Evolutionary conservation across 495 filamentous ascomycete genomes (phyloP).

Genomic region (Talaromyces wortmannii): DNA sequence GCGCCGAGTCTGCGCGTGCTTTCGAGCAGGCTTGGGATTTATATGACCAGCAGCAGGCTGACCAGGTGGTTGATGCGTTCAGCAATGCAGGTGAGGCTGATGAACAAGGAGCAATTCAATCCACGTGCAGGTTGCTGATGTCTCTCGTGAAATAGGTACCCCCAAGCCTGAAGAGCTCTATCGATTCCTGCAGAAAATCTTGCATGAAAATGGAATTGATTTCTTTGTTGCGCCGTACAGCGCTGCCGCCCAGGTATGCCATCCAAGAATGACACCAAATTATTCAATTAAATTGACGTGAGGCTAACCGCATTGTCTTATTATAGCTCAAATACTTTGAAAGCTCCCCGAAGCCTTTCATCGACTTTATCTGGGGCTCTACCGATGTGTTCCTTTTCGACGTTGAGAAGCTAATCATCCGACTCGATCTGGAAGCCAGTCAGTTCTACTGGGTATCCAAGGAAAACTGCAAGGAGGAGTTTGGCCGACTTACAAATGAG

Average conservation of each 20-base stretch:
- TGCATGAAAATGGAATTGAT: conserved; percentile 60
- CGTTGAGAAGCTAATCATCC: conserved; percentile 73
- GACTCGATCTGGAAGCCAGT: conserved; percentile 61
- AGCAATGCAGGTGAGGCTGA: conserved; percentile 60
- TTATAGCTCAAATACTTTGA: conserved; percentile 74
- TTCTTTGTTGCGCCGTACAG: conserved; percentile 88
- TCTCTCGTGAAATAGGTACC: conserved; percentile 33
- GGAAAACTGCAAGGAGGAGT: conserved; percentile 58
- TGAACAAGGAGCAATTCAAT: not conserved
- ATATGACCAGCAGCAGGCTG: conserved; percentile 74
- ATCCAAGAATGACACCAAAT: not conserved
- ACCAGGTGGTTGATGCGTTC: conserved; percentile 75
- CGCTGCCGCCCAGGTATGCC: conserved; percentile 73
- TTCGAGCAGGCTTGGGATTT: conserved; percentile 70
- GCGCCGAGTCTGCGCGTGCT: conserved; percentile 31
- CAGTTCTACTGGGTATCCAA: conserved; percentile 67
- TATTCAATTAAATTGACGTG: not conserved
- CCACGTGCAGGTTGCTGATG: not conserved
- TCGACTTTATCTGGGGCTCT: conserved; percentile 75
- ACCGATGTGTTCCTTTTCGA: conserved; percentile 87
- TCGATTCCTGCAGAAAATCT: conserved; percentile 65
- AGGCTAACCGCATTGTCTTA: not conserved
- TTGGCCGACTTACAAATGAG: conserved; percentile 60
- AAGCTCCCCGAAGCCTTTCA: conserved; percentile 56
- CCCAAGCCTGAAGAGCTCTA: conserved; percentile 55